Evolutionary conservation across 2,329 filamentous ascomycete genomes (phyloP).

Genomic region (Endoconidiophora polonica): DNA sequence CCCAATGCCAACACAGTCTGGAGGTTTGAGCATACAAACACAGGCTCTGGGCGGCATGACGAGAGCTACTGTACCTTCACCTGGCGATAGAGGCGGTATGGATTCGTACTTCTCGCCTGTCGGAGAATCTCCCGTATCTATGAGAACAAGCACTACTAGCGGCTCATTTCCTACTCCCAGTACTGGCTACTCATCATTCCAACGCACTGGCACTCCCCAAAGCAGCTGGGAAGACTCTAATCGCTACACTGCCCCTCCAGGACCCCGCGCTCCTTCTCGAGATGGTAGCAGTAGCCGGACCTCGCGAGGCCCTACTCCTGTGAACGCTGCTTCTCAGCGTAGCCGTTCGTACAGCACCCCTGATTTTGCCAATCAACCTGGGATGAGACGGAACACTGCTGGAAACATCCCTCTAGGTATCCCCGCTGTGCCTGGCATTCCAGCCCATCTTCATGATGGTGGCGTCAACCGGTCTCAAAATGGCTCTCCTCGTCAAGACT

Average conservation of each 20-base stretch:
- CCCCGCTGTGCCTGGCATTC: constrained; percentile 61
- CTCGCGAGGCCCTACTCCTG: constrained; percentile 49
- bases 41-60: constrained; percentile 17
- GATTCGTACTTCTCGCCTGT: constrained; percentile 91
- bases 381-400: constrained; percentile 31
- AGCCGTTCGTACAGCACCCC: constrained; percentile 89
- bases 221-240: constrained; percentile 55
- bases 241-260: constrained; percentile 76
- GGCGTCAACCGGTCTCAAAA: constrained; percentile 62
- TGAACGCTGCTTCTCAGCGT: constrained; percentile 55
- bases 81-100: constrained; percentile 45
- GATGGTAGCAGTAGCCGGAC: constrained; percentile 38
- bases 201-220: constrained; percentile 54
- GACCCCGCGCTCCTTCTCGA: constrained; percentile 64
- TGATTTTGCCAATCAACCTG: constrained; percentile 59
- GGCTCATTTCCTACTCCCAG: constrained; percentile 44
- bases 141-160: constrained; percentile 58
- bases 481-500: constrained; percentile 55
- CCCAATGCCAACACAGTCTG: constrained; percentile 42
- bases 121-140: constrained; percentile 60
- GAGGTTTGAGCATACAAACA: constrained; percentile 53
- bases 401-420: constrained; percentile 40
- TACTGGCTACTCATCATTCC: constrained; percentile 42
- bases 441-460: constrained; percentile 47
- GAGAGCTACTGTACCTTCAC: constrained; percentile 22